Percentiles rank a stretch among this genome's conserved stretches.
Evolutionary conservation across 2,329 filamentous ascomycete species (phyloP).

Genomic region (Trichophyton mentagrophytes): DNA sequence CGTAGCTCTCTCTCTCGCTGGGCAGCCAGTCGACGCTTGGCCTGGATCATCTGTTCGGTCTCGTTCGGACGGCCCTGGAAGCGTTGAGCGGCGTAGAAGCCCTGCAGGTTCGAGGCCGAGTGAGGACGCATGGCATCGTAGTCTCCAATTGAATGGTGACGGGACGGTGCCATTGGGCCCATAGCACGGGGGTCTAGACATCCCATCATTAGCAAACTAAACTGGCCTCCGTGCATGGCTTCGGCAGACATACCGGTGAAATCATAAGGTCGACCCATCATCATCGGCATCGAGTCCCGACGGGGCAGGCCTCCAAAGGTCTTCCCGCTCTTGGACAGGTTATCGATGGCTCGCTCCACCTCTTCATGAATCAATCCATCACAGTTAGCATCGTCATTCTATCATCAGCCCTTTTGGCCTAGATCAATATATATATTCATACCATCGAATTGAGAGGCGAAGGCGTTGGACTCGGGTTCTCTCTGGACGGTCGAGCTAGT

Average conservation of each 20-base stretch:
- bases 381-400: neutral
- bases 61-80: constrained; percentile 81
- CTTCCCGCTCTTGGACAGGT: constrained; percentile 93
- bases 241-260: constrained; percentile 41
- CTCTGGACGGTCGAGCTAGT: constrained; percentile 61
- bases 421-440: constrained; percentile 31
- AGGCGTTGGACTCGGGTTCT: constrained; percentile 59
- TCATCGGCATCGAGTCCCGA: constrained; percentile 65
- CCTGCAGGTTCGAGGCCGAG: constrained; percentile 68
- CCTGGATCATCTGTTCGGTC: constrained; percentile 97
- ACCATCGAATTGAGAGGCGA: constrained; percentile 83
- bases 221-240: too few relatives aligned
- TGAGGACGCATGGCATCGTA: constrained; percentile 65
- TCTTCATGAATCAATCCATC: constrained; percentile 42
- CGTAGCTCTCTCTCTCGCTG: constrained; percentile 97
- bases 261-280: constrained; percentile 47
- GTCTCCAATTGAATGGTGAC: constrained; percentile 75
- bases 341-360: constrained; percentile 90
- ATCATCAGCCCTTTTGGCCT: neutral
- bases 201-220: neutral
- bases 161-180: constrained; percentile 44
- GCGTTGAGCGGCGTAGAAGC: constrained; percentile 86
- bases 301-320: constrained; percentile 61
- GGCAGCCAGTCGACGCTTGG: constrained; percentile 97
- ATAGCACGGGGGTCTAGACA: constrained; percentile 53